Percentiles rank a stretch among this genome's conserved stretches.
phyloP scores from a whole-genome alignment of 495 filamentous ascomycete species.

The Evansstolkia leycettana region DNA sequence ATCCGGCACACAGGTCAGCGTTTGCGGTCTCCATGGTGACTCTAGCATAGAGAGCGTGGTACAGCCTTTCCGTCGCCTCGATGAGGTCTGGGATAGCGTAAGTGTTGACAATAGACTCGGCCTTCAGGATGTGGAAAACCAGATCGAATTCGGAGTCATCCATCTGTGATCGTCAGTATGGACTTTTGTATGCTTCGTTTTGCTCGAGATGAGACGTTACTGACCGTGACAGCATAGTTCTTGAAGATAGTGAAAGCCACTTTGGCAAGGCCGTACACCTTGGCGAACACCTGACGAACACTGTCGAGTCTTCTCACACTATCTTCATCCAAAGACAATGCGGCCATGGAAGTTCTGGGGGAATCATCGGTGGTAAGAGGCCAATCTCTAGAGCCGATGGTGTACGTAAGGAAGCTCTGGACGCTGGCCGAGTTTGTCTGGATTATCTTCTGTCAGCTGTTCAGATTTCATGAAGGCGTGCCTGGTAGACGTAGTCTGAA shows the following conservation, averaged over 20 bases:
- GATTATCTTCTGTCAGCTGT: too few species aligned
- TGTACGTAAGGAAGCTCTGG: too few species aligned
- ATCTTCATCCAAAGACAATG: too few species aligned
- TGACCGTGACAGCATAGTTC: constrained; percentile 24
- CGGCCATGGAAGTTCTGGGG: too few species aligned
- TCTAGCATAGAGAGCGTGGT: constrained; percentile 23
- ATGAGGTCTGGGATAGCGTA: constrained; percentile 15
- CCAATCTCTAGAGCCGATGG: too few species aligned
- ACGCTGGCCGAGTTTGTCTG: too few species aligned
- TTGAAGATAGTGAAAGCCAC: constrained; percentile 19
- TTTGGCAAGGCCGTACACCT: constrained; percentile 27
- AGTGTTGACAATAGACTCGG: constrained; percentile 15
- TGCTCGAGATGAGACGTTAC: not conserved
- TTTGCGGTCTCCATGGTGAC: constrained; percentile 25
- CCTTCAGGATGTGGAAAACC: constrained; percentile 14
- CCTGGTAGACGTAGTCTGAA: too few species aligned
- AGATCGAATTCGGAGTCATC: constrained; percentile 17
- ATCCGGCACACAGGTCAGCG: constrained; percentile 22
- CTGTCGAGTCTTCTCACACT: too few species aligned
- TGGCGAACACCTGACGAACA: constrained; percentile 13
- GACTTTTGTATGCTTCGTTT: too few species aligned
- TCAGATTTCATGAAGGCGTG: too few species aligned
- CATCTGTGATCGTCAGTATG: constrained; percentile 9
- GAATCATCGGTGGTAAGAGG: too few species aligned
- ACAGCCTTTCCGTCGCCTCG: constrained; percentile 22